Evolutionary conservation across 495 filamentous ascomycete genomes (phyloP).

Genomic region (Letharia columbiana): DNA sequence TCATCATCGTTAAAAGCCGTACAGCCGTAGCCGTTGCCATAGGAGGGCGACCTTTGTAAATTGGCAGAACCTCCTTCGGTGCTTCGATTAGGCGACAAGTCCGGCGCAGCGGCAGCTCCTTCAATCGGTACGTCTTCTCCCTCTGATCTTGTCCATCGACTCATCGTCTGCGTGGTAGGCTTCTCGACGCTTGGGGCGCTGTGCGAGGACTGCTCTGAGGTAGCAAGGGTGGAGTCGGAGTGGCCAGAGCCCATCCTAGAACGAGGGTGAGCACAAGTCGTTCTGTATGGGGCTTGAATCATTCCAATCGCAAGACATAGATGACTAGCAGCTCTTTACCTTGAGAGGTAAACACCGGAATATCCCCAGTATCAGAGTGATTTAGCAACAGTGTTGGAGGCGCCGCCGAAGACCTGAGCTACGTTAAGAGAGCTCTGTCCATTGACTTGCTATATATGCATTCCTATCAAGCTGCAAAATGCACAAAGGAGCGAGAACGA

Average conservation of each 20-base stretch:
- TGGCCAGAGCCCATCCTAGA: neutral
- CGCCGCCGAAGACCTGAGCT: neutral
- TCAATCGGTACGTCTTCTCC: neutral
- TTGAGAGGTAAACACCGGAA: neutral
- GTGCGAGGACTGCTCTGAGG: slow-evolving; percentile 1
- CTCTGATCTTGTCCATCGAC: neutral
- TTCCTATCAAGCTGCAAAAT: too few relatives aligned
- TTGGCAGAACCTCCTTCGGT: neutral
- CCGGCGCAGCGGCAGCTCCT: slow-evolving; percentile 1
- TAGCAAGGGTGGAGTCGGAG: slow-evolving; percentile 8
- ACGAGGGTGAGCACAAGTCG: neutral
- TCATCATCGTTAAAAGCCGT: slow-evolving; percentile 14
- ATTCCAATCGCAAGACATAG: neutral
- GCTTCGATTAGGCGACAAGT: neutral
- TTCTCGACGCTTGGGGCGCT: neutral
- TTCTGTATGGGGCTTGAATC: neutral
- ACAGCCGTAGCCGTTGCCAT: slow-evolving; percentile 20
- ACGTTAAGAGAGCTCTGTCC: neutral
- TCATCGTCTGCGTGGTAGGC: neutral
- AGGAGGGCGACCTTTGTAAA: slow-evolving; percentile 14
- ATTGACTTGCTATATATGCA: neutral
- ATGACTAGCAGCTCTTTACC: neutral
- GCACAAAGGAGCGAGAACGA: neutral
- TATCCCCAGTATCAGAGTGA: neutral
- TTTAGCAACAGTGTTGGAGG: neutral